Evolutionary conservation across 495 filamentous ascomycete species (phyloP).

Genomic region (Hypoxylon intermedium): DNA sequence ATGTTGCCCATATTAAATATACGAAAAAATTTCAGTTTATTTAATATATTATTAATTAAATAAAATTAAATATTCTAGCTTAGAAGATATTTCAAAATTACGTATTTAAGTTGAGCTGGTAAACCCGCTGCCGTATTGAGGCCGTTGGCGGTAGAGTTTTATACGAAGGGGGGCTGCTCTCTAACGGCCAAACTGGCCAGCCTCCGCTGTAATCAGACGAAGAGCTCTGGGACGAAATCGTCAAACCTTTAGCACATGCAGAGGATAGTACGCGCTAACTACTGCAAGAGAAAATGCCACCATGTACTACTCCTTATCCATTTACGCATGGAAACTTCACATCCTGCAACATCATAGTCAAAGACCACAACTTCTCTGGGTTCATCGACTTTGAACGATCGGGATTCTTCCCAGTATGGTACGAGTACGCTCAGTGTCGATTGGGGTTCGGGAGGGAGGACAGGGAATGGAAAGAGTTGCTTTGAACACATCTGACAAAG

Average conservation of each 20-base stretch:
- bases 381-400: conserved; percentile 7
- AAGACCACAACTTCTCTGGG: conserved; percentile 4
- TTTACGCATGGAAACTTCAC: conserved; percentile 7
- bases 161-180: neutral
- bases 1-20: too few relatives aligned
- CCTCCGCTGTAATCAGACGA: neutral
- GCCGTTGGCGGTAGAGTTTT: neutral
- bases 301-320: neutral
- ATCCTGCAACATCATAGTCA: conserved; percentile 2
- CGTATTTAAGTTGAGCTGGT: too few relatives aligned
- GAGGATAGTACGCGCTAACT: neutral
- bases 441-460: neutral
- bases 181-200: neutral
- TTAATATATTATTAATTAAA: too few relatives aligned
- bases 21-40: too few relatives aligned
- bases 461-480: conserved; percentile 1
- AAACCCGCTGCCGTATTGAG: neutral
- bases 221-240: neutral
- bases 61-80: too few relatives aligned
- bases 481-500: neutral
- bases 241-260: neutral
- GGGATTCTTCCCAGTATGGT: conserved; percentile 5
- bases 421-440: neutral
- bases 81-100: too few relatives aligned
- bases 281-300: neutral